phyloP scores from a whole-genome alignment of 345 rosid species.

The Populus alba region DNA sequence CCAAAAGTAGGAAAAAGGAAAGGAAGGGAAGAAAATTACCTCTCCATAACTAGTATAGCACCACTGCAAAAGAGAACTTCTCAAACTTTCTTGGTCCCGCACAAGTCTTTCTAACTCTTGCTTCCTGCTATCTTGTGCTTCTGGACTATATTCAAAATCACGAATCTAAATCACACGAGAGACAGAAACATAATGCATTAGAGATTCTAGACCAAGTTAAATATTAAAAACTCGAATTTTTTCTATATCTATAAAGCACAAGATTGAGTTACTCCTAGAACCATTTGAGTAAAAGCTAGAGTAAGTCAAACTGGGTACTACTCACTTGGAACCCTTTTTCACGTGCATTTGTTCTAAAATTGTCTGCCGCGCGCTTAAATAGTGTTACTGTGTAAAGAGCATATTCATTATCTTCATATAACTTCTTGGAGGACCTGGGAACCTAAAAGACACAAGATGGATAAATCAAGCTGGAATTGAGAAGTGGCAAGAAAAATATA shows the following conservation, averaged over 20 bases:
- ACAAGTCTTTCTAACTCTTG: conserved; percentile 74
- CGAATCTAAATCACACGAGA: conserved; percentile 54
- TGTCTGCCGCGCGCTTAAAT: conserved; percentile 91
- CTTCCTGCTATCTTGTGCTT: conserved; percentile 82
- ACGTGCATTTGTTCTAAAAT: conserved; percentile 70
- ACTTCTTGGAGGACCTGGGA: conserved; percentile 89
- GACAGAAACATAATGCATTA: conserved; percentile 7
- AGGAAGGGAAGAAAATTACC: conserved; percentile 40
- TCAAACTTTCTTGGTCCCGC: conserved; percentile 73
- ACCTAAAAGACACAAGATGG: conserved; percentile 52
- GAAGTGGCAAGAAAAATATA: neutral
- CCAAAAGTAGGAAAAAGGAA: neutral
- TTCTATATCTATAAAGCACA: neutral
- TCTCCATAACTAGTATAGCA: conserved; percentile 96
- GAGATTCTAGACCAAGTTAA: neutral
- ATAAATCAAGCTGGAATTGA: neutral
- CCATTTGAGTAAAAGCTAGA: conserved; percentile 2
- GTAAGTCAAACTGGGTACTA: conserved; percentile 11
- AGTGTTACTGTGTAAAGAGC: conserved; percentile 89
- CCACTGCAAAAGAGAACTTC: conserved; percentile 96
- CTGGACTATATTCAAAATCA: conserved; percentile 85
- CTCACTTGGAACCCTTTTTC: conserved; percentile 95
- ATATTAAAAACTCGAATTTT: neutral
- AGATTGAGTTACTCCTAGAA: neutral
- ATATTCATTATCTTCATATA: conserved; percentile 95